phyloP scores from a whole-genome alignment of 192 early-diverging fungal species.

The Jimgerdemannia flammicorona region DNA sequence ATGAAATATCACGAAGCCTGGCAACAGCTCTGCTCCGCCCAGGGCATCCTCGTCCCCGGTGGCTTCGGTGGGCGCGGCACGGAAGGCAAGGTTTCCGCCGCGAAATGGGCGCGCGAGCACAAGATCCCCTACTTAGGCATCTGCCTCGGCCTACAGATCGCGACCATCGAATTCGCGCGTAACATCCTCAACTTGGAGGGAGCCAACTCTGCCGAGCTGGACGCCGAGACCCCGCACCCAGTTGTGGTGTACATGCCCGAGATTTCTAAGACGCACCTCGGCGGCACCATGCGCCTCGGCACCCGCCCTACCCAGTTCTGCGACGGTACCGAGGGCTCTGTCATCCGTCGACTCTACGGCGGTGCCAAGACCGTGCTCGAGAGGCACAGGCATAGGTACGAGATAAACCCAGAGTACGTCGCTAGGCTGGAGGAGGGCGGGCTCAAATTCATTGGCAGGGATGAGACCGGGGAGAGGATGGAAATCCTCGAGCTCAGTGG shows the following conservation, averaged over 20 bases:
- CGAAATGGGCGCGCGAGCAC: constrained; percentile 97
- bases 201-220: constrained; percentile 88
- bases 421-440: constrained; percentile 74
- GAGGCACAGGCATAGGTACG: constrained; percentile 97
- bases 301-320: constrained; percentile 78
- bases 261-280: constrained; percentile 86
- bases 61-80: constrained; percentile 96
- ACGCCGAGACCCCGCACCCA: constrained; percentile 60
- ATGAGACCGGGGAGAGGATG: constrained; percentile 97
- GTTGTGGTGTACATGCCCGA: constrained; percentile 99
- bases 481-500: constrained; percentile 86
- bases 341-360: constrained; percentile 66
- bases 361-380: constrained; percentile 63
- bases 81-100: constrained; percentile 93
- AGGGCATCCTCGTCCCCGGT: constrained; percentile 96
- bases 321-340: constrained; percentile 57
- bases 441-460: constrained; percentile 85
- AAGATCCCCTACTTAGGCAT: constrained; percentile 97
- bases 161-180: constrained; percentile 96
- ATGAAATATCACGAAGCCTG: constrained; percentile 96
- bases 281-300: constrained; percentile 97
- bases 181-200: constrained; percentile 78
- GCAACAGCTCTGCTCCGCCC: constrained; percentile 81
- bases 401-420: constrained; percentile 91
- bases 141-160: constrained; percentile 96